Evolutionary conservation across 495 filamentous ascomycete species (phyloP).

Genomic region (Trichocladium uniseriatum): DNA sequence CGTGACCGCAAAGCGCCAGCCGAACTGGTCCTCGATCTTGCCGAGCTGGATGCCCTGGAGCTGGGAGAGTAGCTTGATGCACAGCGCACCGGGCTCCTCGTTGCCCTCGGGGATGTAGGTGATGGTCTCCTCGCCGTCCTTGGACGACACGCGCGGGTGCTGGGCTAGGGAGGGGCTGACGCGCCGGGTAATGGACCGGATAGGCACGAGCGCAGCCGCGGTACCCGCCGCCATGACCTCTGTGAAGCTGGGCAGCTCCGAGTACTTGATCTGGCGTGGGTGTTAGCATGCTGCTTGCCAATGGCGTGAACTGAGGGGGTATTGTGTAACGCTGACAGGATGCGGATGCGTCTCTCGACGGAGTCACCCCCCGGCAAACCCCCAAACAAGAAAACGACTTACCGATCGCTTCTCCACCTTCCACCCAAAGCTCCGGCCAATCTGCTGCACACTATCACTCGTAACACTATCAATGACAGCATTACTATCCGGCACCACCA

Average conservation of each 20-base stretch:
- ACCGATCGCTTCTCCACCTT: conserved; percentile 52
- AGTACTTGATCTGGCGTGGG: conserved; percentile 57
- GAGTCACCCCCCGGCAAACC: too few relatives aligned
- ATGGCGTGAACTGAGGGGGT: too few relatives aligned
- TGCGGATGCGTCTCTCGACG: too few relatives aligned
- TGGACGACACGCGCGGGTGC: conserved; percentile 27
- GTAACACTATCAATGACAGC: conserved; percentile 81
- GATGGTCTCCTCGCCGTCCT: conserved; percentile 50
- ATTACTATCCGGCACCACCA: conserved; percentile 71
- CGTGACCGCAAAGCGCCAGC: conserved; percentile 56
- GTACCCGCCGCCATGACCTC: conserved; percentile 92
- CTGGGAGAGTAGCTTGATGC: conserved; percentile 57
- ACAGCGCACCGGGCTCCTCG: conserved; percentile 64
- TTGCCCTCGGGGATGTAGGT: conserved; percentile 49
- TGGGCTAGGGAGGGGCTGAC: conserved; percentile 30
- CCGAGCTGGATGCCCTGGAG: conserved; percentile 81
- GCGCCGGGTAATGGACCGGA: conserved; percentile 73
- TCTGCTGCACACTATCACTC: conserved; percentile 56
- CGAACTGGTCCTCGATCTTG: conserved; percentile 61
- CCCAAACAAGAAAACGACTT: conserved; percentile 15
- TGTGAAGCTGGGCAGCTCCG: conserved; percentile 64
- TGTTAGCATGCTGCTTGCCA: conserved; percentile 19
- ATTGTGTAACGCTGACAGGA: too few relatives aligned
- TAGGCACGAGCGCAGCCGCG: conserved; percentile 83
- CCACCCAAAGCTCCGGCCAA: conserved; percentile 58